Percentiles rank a stretch among this genome's conserved stretches.
Evolutionary conservation across 2,329 filamentous ascomycete species (phyloP).

Genomic region (Xenoacremonium recifei): DNA sequence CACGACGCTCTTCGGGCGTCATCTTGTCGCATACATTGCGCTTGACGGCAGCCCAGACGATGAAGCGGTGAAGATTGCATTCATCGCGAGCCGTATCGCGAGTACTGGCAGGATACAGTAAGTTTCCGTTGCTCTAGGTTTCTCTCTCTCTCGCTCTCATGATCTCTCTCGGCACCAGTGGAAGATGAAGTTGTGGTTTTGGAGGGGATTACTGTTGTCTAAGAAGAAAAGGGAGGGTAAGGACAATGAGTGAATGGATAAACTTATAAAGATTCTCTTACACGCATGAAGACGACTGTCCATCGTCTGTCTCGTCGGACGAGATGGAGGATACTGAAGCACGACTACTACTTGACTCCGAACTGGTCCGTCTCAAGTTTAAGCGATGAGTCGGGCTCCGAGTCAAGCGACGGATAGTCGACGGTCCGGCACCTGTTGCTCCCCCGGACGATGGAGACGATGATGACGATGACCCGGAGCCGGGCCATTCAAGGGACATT

Average conservation of each 20-base stretch:
- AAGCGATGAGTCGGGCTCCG: constrained; percentile 32
- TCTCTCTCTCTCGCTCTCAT: no score
- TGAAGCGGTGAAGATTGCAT: constrained; percentile 53
- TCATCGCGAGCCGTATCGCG: constrained; percentile 46
- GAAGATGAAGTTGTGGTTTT: no score
- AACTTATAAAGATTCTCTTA: constrained; percentile 32
- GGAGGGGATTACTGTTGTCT: no score
- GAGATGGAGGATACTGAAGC: constrained; percentile 22
- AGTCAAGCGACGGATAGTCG: constrained; percentile 32
- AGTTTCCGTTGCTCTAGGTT: no score
- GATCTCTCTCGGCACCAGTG: no score
- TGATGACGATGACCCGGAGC: constrained; percentile 21
- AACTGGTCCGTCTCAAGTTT: constrained; percentile 30
- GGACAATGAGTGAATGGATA: no score
- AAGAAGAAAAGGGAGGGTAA: no score
- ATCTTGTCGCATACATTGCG: constrained; percentile 50
- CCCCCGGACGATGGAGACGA: no score
- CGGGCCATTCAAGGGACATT: constrained; percentile 26
- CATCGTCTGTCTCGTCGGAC: constrained; percentile 15
- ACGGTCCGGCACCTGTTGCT: no score
- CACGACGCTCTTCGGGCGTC: constrained; percentile 45
- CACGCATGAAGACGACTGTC: constrained; percentile 30
- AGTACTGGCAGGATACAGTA: constrained; percentile 33
- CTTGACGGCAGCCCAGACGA: constrained; percentile 56
- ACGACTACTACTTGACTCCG: constrained; percentile 25